Base-by-base conservation (phyloP, 2,329 filamentous ascomycete species). In the Fusarium sp. region DNA sequence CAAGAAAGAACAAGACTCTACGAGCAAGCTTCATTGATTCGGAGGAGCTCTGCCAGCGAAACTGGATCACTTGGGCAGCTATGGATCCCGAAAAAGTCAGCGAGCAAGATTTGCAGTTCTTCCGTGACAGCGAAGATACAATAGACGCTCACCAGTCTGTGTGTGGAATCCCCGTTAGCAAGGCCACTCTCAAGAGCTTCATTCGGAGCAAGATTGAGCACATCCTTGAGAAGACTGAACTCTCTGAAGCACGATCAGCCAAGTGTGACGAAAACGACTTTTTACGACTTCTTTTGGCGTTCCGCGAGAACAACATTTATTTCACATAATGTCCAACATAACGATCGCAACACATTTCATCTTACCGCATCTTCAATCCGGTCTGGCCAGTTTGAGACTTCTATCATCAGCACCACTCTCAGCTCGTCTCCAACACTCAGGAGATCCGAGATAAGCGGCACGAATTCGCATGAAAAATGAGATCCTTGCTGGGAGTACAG, bases 251-350 rank as follows among this genome's bases (percentile, higher is more conserved):
- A 41, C 62, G 62, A 52, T 60, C 62, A 26, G 62, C 61, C 36
- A 64, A 64, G 24, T 64, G 62, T 44, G 62, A 64, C 20, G 62
- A 64, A 45, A 64, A 64, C 28, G 62, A 64, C 31, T 64, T 64
- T 24, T 52, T 64, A 28, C 61, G 61, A n/a, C 63, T 66, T 39
- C 63, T 66, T 35, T 17, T 66, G 31, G 48, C 64, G 22, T 67
- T 67, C 44, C 64, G 62, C 24, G 62, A 64, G 36, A 64, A 63
- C 58, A 64, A 64, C 24, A 44, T 64, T 17, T 64, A 63, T 47
- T 64, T 64, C 9, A 64, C 62, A 42, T 64, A 64, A 36, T 26
- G 24, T 28, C 24, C 20, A 54, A 39, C 20, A 28, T 39, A 31
- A 28, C 58, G 38, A 59, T 39, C 41, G 62, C 33, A 41, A 9